These are phyloP conservation scores for Cymodocea nodosa DNA, from an alignment of 116 monocot species.

Conservation along the genomic window DNA sequence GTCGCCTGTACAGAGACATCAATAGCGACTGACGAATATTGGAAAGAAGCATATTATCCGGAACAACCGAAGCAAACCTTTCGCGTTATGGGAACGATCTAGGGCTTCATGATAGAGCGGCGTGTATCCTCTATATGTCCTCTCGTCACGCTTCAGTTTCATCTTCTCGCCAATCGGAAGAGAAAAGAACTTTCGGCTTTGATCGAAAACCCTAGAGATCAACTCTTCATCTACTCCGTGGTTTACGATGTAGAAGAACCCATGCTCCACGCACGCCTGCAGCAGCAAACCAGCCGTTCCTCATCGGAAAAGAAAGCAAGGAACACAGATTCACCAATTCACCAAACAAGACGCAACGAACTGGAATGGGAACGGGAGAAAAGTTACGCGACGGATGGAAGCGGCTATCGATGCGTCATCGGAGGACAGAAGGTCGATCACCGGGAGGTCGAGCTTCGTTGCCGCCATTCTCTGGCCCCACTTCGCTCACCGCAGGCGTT, in stretches of 20 bases:
- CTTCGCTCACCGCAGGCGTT: too few relatives aligned
- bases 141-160: conserved; percentile 31
- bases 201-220: conserved; percentile 29
- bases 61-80: conserved; percentile 1
- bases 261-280: conserved; percentile 81
- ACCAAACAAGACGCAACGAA: too few relatives aligned
- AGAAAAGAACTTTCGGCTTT: conserved; percentile 69
- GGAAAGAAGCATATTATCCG: too few relatives aligned
- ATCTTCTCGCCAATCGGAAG: conserved; percentile 64
- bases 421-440: conserved; percentile 48
- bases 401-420: conserved; percentile 35
- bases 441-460: conserved; percentile 22
- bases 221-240: conserved; percentile 46
- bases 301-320: not conserved
- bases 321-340: not conserved
- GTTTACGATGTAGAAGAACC: conserved; percentile 88
- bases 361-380: not conserved
- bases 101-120: conserved; percentile 51
- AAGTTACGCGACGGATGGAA: conserved; percentile 44
- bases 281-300: not conserved
- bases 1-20: conserved; percentile 32
- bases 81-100: conserved; percentile 26
- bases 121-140: conserved; percentile 58
- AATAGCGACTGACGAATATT: not conserved
- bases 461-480: too few relatives aligned